These are phyloP conservation scores for Trametes cubensis DNA, from an alignment of 768 basidiomycete genomes.

Conservation along the genomic window DNA sequence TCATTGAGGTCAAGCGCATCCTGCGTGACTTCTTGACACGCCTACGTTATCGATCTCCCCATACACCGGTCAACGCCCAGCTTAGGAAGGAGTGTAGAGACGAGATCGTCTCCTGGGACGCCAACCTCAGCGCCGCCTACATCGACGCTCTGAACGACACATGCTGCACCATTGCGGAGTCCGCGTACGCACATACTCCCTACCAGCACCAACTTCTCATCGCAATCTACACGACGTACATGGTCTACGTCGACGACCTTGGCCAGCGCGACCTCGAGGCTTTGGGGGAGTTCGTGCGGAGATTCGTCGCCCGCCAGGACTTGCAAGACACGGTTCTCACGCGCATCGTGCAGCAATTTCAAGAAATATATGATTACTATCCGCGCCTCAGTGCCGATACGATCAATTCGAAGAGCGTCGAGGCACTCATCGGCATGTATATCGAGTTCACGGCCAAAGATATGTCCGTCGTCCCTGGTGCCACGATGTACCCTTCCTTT, in stretches of 20 bases:
- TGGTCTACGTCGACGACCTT: slow-evolving; percentile 44
- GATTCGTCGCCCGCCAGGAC: slow-evolving; percentile 32
- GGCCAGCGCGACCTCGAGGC: slow-evolving; percentile 27
- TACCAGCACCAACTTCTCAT: slow-evolving; percentile 38
- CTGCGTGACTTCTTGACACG: neutral
- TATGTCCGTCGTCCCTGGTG: slow-evolving; percentile 30
- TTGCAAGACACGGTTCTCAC: slow-evolving; percentile 40
- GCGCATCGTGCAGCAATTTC: slow-evolving; percentile 38
- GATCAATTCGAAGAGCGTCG: slow-evolving; percentile 34
- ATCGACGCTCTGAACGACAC: slow-evolving; percentile 2
- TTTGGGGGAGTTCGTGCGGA: slow-evolving; percentile 39
- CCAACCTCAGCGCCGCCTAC: neutral
- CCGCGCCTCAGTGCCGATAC: slow-evolving; percentile 36
- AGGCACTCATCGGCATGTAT: slow-evolving; percentile 38
- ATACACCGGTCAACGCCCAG: neutral
- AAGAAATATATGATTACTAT: slow-evolving; percentile 35
- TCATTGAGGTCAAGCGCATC: neutral
- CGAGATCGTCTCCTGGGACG: slow-evolving; percentile 9
- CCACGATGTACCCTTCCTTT: slow-evolving; percentile 34
- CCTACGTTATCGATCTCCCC: neutral
- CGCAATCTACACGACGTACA: slow-evolving; percentile 43
- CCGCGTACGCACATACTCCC: slow-evolving; percentile 20
- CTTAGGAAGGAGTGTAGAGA: neutral
- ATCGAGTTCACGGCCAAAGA: slow-evolving; percentile 37
- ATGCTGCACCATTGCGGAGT: slow-evolving; percentile 11